These are phyloP conservation scores for Epichloe gansuensis DNA, from an alignment of 2,329 filamentous ascomycete species.

Conservation along the genomic window DNA sequence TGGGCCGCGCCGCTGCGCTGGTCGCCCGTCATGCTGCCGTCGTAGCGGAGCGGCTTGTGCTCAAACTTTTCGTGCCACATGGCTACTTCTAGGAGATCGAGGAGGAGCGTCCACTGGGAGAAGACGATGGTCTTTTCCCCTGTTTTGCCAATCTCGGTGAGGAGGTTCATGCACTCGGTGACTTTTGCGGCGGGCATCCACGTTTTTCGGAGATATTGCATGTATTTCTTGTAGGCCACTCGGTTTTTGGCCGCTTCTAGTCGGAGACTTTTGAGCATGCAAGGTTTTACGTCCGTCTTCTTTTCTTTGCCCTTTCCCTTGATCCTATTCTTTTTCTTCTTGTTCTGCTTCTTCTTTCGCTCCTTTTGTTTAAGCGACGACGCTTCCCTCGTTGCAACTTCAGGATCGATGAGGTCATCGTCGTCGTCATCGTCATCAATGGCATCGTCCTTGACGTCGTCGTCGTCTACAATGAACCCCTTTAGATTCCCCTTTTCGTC, in stretches of 20 bases:
- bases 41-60: slow-evolving; percentile 56
- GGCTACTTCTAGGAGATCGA: slow-evolving; percentile 62
- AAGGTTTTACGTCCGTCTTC: slow-evolving; percentile 30
- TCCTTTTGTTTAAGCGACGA: not conserved
- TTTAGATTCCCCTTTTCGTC: slow-evolving; percentile 22
- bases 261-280: slow-evolving; percentile 52
- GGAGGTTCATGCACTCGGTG: slow-evolving; percentile 60
- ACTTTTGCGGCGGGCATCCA: slow-evolving; percentile 76
- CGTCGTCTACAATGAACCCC: slow-evolving; percentile 18
- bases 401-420: slow-evolving; percentile 8
- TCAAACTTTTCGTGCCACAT: slow-evolving; percentile 47
- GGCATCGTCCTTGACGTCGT: slow-evolving; percentile 21
- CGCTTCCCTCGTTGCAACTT: slow-evolving; percentile 10
- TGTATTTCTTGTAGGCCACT: slow-evolving; percentile 54
- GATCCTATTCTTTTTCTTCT: slow-evolving; percentile 13
- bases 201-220: slow-evolving; percentile 51
- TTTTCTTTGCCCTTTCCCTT: slow-evolving; percentile 29
- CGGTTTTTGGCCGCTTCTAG: slow-evolving; percentile 51
- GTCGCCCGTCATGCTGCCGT: slow-evolving; percentile 62
- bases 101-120: slow-evolving; percentile 65
- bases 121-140: slow-evolving; percentile 63
- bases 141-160: slow-evolving; percentile 50
- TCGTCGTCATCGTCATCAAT: slow-evolving; percentile 13
- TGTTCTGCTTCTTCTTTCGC: slow-evolving; percentile 8
- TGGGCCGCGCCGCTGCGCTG: slow-evolving; percentile 57